Percentiles rank a stretch among this genome's conserved stretches.
Conservation (phyloP, 2,329 filamentous ascomycete genomes). For the Leptographium wingfieldii region DNA sequence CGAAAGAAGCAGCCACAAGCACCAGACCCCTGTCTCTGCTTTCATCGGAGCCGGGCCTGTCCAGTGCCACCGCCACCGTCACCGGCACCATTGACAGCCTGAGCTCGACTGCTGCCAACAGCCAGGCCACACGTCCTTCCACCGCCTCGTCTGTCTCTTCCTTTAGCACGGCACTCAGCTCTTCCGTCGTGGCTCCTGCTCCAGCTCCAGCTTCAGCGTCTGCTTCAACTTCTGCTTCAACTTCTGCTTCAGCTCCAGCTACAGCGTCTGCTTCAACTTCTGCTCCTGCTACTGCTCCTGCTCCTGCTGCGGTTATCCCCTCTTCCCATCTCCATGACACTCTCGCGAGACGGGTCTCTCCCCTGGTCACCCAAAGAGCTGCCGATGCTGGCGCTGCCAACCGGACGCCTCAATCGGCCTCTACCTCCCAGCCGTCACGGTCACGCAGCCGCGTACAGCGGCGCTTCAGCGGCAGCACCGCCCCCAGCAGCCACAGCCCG, state of each 20-base stretch:
- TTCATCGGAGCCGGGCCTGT: slow-evolving; percentile 38
- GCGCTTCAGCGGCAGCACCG: slow-evolving; percentile 70
- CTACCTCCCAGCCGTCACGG: slow-evolving; percentile 14
- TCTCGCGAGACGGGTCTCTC: not conserved
- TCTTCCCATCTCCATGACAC: not conserved
- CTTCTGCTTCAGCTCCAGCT: not conserved
- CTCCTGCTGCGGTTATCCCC: slow-evolving; percentile 17
- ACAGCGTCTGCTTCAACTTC: slow-evolving; percentile 20
- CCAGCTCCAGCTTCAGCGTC: slow-evolving; percentile 6
- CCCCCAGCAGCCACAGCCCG: slow-evolving; percentile 68
- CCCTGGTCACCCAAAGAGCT: not conserved
- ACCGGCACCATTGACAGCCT: slow-evolving; percentile 27
- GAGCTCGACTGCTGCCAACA: slow-evolving; percentile 15
- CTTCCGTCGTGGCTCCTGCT: not conserved
- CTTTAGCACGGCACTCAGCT: not conserved
- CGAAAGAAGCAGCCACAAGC: not conserved
- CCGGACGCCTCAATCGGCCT: not conserved
- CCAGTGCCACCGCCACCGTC: slow-evolving; percentile 38
- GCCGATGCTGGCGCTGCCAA: slow-evolving; percentile 10
- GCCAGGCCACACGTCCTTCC: slow-evolving; percentile 17
- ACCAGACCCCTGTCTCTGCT: not conserved
- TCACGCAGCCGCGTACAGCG: slow-evolving; percentile 57
- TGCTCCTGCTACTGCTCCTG: slow-evolving; percentile 13
- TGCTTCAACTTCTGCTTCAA: slow-evolving; percentile 18
- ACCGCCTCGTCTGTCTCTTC: slow-evolving; percentile 1